Evolutionary conservation across 2,329 filamentous ascomycete species (phyloP).

Genomic region (Colletotrichum cuscutae): DNA sequence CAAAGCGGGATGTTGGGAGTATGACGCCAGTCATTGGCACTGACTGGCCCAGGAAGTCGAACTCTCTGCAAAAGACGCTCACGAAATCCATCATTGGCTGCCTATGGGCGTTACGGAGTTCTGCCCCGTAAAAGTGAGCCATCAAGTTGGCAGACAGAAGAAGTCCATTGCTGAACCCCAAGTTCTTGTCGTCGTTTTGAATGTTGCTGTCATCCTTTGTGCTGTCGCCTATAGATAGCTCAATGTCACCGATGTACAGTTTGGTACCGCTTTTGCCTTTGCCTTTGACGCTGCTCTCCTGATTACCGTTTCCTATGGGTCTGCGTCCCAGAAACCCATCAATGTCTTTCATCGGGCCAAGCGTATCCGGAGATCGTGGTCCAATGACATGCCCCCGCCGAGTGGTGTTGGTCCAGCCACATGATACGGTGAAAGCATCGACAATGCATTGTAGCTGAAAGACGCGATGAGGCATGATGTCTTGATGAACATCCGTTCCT

Average conservation of each 20-base stretch:
- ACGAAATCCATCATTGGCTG: not conserved
- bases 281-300: not conserved
- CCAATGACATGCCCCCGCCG: constrained; percentile 48
- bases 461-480: constrained; percentile 57
- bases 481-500: constrained; percentile 47
- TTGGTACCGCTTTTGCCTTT: not conserved
- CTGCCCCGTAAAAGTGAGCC: not conserved
- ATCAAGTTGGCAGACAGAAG: not conserved
- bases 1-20: constrained; percentile 54
- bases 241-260: too few species aligned
- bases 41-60: not conserved
- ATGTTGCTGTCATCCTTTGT: too few species aligned
- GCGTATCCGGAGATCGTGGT: constrained; percentile 44
- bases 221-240: too few species aligned
- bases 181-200: too few species aligned
- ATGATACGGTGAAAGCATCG: constrained; percentile 55
- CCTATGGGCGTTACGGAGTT: not conserved
- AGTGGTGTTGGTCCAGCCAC: constrained; percentile 51
- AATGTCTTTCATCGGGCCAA: constrained; percentile 52
- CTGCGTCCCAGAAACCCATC: constrained; percentile 54
- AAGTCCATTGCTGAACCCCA: not conserved
- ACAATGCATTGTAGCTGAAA: constrained; percentile 63
- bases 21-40: not conserved
- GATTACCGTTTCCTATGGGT: constrained; percentile 36
- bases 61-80: not conserved